phyloP scores from a whole-genome alignment of 352 stramenopile species.

The Phytophthora pini region DNA sequence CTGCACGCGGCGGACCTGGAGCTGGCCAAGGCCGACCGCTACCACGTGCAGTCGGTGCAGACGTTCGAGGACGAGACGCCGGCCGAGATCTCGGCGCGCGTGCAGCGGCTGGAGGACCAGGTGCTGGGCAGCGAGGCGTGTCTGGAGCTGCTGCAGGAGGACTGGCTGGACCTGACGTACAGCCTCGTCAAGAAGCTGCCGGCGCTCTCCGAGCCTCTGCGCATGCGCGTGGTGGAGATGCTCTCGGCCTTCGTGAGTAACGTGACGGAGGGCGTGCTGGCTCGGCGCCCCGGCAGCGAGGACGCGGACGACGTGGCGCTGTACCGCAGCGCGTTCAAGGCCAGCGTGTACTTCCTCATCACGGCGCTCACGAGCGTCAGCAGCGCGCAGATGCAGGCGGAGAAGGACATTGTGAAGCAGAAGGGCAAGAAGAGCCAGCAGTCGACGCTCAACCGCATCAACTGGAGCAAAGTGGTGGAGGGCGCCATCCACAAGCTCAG shows the following conservation, averaged over 20 bases:
- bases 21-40: constrained; percentile 68
- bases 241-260: constrained; percentile 68
- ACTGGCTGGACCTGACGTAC: constrained; percentile 78
- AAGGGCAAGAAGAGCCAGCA: constrained; percentile 57
- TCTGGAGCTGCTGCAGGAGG: constrained; percentile 60
- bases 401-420: constrained; percentile 70
- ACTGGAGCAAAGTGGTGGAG: constrained; percentile 76
- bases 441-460: constrained; percentile 47
- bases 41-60: constrained; percentile 71
- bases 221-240: constrained; percentile 73
- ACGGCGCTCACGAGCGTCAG: constrained; percentile 63
- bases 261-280: constrained; percentile 58
- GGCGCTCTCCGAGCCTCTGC: constrained; percentile 49
- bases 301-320: constrained; percentile 50
- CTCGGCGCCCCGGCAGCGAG: constrained; percentile 39
- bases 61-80: constrained; percentile 57
- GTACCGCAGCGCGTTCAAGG: constrained; percentile 70
- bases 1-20: constrained; percentile 80
- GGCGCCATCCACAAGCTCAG: constrained; percentile 60
- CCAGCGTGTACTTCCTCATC: constrained; percentile 75
- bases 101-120: constrained; percentile 59
- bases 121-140: constrained; percentile 64
- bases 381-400: constrained; percentile 51
- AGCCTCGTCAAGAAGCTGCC: constrained; percentile 77
- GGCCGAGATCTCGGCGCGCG: constrained; percentile 50